Evolutionary conservation across 83 land plant genomes (phyloP).

Genomic region (Diphasiastrum complanatum): DNA sequence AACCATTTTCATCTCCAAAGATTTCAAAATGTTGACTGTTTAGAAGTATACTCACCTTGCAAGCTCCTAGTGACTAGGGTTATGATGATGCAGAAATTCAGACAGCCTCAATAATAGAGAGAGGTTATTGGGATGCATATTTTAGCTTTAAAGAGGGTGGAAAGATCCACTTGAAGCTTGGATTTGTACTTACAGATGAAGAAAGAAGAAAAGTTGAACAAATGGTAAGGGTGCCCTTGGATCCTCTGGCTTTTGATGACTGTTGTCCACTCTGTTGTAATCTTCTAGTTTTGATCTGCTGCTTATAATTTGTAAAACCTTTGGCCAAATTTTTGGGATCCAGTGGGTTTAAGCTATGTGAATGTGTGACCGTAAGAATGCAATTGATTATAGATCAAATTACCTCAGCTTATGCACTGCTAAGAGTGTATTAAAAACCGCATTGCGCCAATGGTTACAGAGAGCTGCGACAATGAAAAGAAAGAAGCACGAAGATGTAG

Average conservation of each 20-base stretch:
- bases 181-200: conserved; percentile 35
- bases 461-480: conserved; percentile 16
- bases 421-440: too few species aligned
- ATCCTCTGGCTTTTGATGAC: neutral
- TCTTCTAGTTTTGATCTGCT: neutral
- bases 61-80: neutral
- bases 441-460: too few species aligned
- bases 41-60: neutral
- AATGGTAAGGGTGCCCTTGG: conserved; percentile 24
- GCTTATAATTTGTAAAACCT: neutral
- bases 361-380: neutral
- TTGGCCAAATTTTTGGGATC: too few species aligned
- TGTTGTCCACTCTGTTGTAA: neutral
- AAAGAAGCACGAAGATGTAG: neutral
- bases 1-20: neutral
- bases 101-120: conserved; percentile 31
- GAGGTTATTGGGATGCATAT: conserved; percentile 30
- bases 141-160: conserved; percentile 32
- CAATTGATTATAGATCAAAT: too few species aligned
- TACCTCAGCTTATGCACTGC: too few species aligned
- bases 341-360: neutral
- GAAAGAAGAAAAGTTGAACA: conserved; percentile 32
- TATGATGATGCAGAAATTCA: conserved; percentile 26
- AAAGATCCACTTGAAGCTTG: conserved; percentile 27
- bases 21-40: neutral